phyloP scores from a whole-genome alignment of 768 basidiomycete genomes.

The Naganishia vaughanmartiniae region DNA sequence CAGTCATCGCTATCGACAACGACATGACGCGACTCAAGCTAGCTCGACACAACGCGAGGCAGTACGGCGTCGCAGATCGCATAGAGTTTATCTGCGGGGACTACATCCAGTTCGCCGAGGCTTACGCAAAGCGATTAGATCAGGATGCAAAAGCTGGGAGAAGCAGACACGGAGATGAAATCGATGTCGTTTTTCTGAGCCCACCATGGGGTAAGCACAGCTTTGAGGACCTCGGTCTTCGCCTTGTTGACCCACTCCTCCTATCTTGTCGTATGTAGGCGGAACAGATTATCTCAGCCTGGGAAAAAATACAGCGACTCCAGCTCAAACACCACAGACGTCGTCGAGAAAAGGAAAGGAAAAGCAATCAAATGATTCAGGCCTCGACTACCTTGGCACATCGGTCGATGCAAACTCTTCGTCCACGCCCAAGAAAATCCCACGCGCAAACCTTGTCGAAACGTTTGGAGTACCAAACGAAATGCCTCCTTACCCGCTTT shows the following conservation, averaged over 20 bases:
- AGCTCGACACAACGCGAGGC: constrained; percentile 85
- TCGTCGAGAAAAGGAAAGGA: constrained; percentile 8
- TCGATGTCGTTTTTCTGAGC: constrained; percentile 88
- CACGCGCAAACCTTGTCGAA: constrained; percentile 14
- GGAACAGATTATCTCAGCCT: constrained; percentile 46
- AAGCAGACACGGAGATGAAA: constrained; percentile 48
- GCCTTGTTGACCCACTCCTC: constrained; percentile 28
- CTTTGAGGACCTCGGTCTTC: constrained; percentile 53
- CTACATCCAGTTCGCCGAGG: constrained; percentile 72
- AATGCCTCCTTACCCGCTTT: constrained; percentile 60
- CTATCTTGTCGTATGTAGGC: constrained; percentile 32
- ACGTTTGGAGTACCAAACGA: constrained; percentile 25
- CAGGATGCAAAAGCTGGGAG: constrained; percentile 12
- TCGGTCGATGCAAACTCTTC: constrained; percentile 54
- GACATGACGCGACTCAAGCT: constrained; percentile 80
- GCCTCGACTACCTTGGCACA: constrained; percentile 13
- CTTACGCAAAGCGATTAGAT: constrained; percentile 44
- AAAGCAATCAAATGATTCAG: constrained; percentile 3
- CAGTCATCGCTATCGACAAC: constrained; percentile 91
- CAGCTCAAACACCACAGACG: not conserved
- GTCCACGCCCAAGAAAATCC: not conserved
- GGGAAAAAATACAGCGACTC: constrained; percentile 23
- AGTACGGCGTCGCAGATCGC: constrained; percentile 90
- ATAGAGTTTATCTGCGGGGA: constrained; percentile 91
- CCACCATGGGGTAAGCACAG: constrained; percentile 93